These are phyloP conservation scores for Boletus vinaceobasis DNA, from an alignment of 768 basidiomycete genomes.

Conservation along the genomic window DNA sequence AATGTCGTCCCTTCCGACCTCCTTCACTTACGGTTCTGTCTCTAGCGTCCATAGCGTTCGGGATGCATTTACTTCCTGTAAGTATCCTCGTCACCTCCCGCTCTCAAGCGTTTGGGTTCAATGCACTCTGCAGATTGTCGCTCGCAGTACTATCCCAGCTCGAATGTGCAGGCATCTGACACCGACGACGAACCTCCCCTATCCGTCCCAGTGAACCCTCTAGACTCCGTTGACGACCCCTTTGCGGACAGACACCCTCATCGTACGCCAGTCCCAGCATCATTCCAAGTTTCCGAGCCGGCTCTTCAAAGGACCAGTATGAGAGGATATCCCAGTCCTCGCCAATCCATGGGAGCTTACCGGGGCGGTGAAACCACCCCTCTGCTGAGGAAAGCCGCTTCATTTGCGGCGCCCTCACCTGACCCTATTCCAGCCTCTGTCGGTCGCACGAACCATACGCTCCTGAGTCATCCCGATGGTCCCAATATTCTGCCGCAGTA, in stretches of 20 bases:
- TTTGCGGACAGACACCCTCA: background rate
- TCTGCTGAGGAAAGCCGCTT: conserved; percentile 38
- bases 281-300: conserved; percentile 15
- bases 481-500: background rate
- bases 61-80: conserved; percentile 62
- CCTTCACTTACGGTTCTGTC: conserved; percentile 46
- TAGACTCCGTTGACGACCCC: background rate
- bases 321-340: background rate
- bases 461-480: background rate
- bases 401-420: conserved; percentile 29
- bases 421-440: background rate
- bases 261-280: background rate
- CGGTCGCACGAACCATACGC: background rate
- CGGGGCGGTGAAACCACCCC: conserved; percentile 33
- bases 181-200: conserved; percentile 31
- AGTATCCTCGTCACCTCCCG: conserved; percentile 16
- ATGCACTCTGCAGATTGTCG: conserved; percentile 51
- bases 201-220: conserved; percentile 1
- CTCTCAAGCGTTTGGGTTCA: background rate
- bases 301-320: conserved; percentile 23
- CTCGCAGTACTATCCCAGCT: conserved; percentile 63
- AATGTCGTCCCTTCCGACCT: conserved; percentile 48
- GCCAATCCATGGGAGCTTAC: background rate
- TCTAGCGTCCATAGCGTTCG: conserved; percentile 48
- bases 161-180: conserved; percentile 51